Evolutionary conservation across 2,329 filamentous ascomycete species (phyloP), one percentile per base, ranked within the genome.

Genomic region (Lachnellula occidentalis): DNA sequence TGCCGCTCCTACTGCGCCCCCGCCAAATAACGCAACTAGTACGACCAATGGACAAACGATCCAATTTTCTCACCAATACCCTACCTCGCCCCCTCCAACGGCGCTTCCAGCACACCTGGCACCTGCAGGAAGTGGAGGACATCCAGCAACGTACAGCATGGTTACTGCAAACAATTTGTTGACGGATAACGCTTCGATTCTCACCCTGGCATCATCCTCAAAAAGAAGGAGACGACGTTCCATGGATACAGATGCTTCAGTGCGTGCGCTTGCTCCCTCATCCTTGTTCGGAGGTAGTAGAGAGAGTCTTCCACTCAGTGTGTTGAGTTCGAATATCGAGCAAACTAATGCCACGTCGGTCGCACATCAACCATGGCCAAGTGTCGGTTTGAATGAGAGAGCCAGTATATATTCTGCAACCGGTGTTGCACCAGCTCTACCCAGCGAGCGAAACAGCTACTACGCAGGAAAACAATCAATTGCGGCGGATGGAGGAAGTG

Each of bases 181-280:
- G 34, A 90, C 87, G 1, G 90, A 95, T 69, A 90, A 95, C 67
- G 90, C 90, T 21, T 92, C 88, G 24, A 92, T 95, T 62, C 73
- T 95, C 57, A 95, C 90, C 0, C 77, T 95, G 14, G 90, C 90
- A 2, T 92, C 88, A 4, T 92, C 88, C 0, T 90, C 86, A 60
- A 90, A 92, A 72, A 82, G 86, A 37, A 81, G 85, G 27, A 84
- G 90, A 36, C 81, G 89, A 48, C 82, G 88, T 57, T 92, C 88
- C 31, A 84, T 92, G 71, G 90, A 94, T 69, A 94, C 90, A 0
- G 88, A 94, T 68, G 90, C 90, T 5, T 92, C 88, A 0, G 88
- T 94, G 39, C 86, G 90, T 43, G 90, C 90, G 2, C 74, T 95
- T n/a, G 87, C 90, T 1, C 89, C 89, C 0, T 90, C 86, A 0